Conservation (phyloP, 1,284 basidiomycete species). For the Austroboletus niveus region DNA sequence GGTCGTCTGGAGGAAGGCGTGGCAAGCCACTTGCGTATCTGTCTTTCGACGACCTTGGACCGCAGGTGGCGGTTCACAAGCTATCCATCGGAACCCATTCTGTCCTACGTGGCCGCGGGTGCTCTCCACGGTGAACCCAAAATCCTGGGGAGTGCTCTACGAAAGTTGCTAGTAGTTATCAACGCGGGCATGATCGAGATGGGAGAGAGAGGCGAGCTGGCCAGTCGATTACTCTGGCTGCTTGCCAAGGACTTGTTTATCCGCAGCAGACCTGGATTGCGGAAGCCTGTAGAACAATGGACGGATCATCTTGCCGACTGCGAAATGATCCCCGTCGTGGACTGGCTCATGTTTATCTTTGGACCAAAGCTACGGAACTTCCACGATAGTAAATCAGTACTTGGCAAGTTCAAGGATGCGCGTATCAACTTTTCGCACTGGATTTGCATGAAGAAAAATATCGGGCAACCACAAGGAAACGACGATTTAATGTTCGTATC, state of each 20-base stretch:
- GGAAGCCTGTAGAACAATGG: not conserved
- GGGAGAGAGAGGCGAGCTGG: constrained; percentile 1
- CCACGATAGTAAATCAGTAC: not conserved
- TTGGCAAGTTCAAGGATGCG: constrained; percentile 1
- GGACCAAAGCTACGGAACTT: not conserved
- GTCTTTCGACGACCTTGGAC: not conserved
- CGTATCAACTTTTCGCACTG: not conserved
- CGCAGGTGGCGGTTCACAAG: too few species aligned
- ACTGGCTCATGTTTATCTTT: constrained; percentile 12
- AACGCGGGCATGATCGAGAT: constrained; percentile 12
- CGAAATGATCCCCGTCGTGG: constrained; percentile 3
- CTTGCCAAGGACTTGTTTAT: constrained; percentile 13
- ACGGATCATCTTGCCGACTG: constrained; percentile 2
- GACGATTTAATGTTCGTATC: constrained; percentile 1
- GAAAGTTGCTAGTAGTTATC: not conserved
- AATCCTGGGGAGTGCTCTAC: not conserved
- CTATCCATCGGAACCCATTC: too few species aligned
- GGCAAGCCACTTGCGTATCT: not conserved
- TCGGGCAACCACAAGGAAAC: not conserved
- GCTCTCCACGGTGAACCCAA: not conserved
- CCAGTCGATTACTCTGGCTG: constrained; percentile 1
- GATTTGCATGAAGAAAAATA: constrained; percentile 6
- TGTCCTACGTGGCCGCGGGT: constrained; percentile 1
- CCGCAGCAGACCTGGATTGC: not conserved
- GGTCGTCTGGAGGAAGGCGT: constrained; percentile 2